Base-by-base conservation (phyloP, 495 filamentous ascomycete genomes). In the Xylaria sp. region DNA sequence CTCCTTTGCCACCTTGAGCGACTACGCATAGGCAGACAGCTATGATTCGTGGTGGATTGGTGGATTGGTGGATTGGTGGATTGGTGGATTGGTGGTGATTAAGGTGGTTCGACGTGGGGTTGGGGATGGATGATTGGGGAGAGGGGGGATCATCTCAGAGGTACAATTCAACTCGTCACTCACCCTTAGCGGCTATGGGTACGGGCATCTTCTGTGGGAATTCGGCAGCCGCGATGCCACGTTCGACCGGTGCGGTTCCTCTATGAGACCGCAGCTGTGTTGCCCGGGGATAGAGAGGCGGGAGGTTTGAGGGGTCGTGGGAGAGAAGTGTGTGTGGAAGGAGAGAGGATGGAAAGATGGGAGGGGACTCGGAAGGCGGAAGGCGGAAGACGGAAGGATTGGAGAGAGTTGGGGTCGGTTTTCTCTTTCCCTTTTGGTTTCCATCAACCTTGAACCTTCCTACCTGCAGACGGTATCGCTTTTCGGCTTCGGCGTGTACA, bases 101-200 rank as follows among this genome's bases (percentile, higher is more conserved):
- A n/a, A 31, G 26, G 40, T 41, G 8, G 59, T n/a, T 70, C 24
- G 72, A 74, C 74, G 74, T 74, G 76, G 76, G 74, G 74, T 74
- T 26, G 40, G 35, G 52, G 37, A n/a, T n/a, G n/a, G n/a, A n/a
- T n/a, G n/a, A n/a, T n/a, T n/a, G n/a, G n/a, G n/a, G n/a, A n/a
- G n/a, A 35, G 44, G 37, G n/a, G 29, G 41, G 57, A 69, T 52
- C 26, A 62, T 17, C 50, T 31, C 41, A 24, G 43, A 35, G 61
- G 35, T 61, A 53, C 35, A 52, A 68, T 61, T 72, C 57, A 67
- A 72, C 73, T 71, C 71, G 73, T 31, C 55, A 78, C 83, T 81
- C 64, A 85, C 83, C 82, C 80, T 85, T 84, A 71, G 82, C 83
- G 65, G 79, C 76, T 71, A 85, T 71, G 63, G 83, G 82, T 67